Evolutionary conservation across 2,329 filamentous ascomycete species (phyloP), one percentile per base, ranked within the genome.

Genomic region (Ceratocystis lukuohia): DNA sequence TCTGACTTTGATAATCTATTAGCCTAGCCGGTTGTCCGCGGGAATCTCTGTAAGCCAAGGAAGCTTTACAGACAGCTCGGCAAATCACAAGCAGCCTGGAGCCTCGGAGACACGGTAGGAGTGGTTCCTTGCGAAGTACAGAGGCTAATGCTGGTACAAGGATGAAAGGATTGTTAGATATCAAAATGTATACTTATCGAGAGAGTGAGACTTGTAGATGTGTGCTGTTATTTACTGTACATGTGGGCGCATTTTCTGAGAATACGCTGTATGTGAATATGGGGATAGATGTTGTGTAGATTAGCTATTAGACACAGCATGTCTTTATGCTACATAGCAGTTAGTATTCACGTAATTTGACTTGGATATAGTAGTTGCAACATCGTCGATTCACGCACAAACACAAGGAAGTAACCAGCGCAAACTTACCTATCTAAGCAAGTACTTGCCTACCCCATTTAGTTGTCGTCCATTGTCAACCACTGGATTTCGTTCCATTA

Each of bases 401-500:
- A 41, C 37, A n/a, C 25, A 59, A 28, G 30, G 25, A 59, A 59
- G 56, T 28, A 59, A 25, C 56, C 37, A 41, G 12, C 37, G 37
- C 37, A 41, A 41, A 41, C 37, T 41, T 41, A 15, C 37, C 37
- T 41, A 41, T 41, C 37, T 0, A 5, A 41, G 37, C 37, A 41
- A 41, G 37, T 41, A 41, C 37, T 41, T 41, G 37, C 37, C 37
- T n/a, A 17, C 56, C 56, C 56, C 56, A 59, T 59, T 59, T 30
- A 17, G 20, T 4, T 59, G 56, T 37, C 30, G 17, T 25, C 48
- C 22, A 53, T 28, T 53, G 48, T 53, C 48, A 53, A 59, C 56
- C 56, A 59, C 28, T 59, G 56, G 15, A 59, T 59, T 59, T 37
- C 33, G 56, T 59, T 59, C 56, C 56, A 59, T 59, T 59, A 59